Evolutionary conservation across 108 stramenopile species (phyloP), one percentile per base, ranked within the genome.

Genomic region (Mediolabrus comicus): DNA sequence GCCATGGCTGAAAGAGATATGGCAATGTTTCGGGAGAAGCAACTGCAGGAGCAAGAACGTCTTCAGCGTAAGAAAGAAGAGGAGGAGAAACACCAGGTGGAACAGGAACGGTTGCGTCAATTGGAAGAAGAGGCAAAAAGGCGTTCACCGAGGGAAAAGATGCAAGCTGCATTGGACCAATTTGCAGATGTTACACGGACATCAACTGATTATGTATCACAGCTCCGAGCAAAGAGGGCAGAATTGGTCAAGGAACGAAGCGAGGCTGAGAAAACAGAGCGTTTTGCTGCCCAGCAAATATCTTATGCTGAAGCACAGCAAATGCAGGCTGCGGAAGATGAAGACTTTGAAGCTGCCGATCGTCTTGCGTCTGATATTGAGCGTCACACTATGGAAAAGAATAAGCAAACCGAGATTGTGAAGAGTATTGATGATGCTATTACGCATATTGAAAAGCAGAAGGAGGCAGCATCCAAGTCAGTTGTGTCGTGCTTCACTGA

Each of bases 301-400:
- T 56, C 81, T 25, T 82, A 85, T 69, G 82, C 86, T 3, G 87
- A 91, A 66, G 58, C 67, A 12, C 88, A 87, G 53, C 85, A 86
- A 62, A 74, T 69, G 60, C 76, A 63, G 25, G 95, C 95, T 22
- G 90, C 83, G 10, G 95, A 92, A 54, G 66, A 78, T 58, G 95
- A 95, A 73, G 92, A 95, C 59, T 95, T 88, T 74, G 95, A 95
- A 62, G 54, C 83, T 29, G 95, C 95, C 8, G 91, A 92, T 78
- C 74, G 74, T n/a, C 66, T 95, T 16, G 79, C 74, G n/a, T 64
- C 64, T 28, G 80, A 84, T 11, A 79, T 92, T 46, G 87, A 87
- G 8, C 68, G 58, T 24, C 85, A 89, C 62, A 59, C 84, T 28
- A 46, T 64, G n/a, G 90, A 92, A 55, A 71, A 83, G 52, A 59